phyloP scores from a whole-genome alignment of 164 flowering plant species.

The Vitis cinerea region DNA sequence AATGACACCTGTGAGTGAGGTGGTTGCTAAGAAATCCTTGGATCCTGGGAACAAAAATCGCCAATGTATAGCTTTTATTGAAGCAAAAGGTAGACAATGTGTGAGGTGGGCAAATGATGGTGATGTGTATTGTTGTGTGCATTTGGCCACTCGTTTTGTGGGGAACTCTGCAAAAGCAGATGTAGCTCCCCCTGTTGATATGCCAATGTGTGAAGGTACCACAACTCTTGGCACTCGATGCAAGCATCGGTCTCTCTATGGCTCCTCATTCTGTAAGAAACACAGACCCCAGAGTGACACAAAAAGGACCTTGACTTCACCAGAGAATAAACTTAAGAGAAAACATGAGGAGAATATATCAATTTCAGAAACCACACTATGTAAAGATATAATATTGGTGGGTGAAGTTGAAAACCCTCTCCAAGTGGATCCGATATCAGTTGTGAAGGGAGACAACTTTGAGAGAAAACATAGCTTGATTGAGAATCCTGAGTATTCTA shows the following conservation, averaged over 20 bases:
- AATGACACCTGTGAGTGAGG: slow-evolving; percentile 34
- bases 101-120: slow-evolving; percentile 96
- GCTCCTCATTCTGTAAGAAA: slow-evolving; percentile 84
- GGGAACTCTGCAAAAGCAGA: slow-evolving; percentile 49
- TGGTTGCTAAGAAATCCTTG: slow-evolving; percentile 26
- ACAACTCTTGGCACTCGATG: slow-evolving; percentile 87
- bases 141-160: slow-evolving; percentile 62
- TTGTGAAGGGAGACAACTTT: slow-evolving; percentile 23
- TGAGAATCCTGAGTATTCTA: slow-evolving; percentile 31
- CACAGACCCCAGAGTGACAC: slow-evolving; percentile 50
- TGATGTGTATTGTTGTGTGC: slow-evolving; percentile 91
- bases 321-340: slow-evolving; percentile 51
- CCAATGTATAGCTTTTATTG: slow-evolving; percentile 85
- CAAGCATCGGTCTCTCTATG: slow-evolving; percentile 77
- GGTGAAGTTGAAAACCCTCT: slow-evolving; percentile 38
- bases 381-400: slow-evolving; percentile 42
- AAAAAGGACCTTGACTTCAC: slow-evolving; percentile 19
- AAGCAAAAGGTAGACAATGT: slow-evolving; percentile 93
- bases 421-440: slow-evolving; percentile 32
- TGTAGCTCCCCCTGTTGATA: slow-evolving; percentile 32
- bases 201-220: slow-evolving; percentile 81
- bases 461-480: slow-evolving; percentile 23
- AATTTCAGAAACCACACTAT: slow-evolving; percentile 23
- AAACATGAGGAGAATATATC: slow-evolving; percentile 45
- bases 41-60: slow-evolving; percentile 48